These are phyloP conservation scores for Fusarium algeriense DNA, from an alignment of 2,329 filamentous ascomycete species.

Conservation along the genomic window DNA sequence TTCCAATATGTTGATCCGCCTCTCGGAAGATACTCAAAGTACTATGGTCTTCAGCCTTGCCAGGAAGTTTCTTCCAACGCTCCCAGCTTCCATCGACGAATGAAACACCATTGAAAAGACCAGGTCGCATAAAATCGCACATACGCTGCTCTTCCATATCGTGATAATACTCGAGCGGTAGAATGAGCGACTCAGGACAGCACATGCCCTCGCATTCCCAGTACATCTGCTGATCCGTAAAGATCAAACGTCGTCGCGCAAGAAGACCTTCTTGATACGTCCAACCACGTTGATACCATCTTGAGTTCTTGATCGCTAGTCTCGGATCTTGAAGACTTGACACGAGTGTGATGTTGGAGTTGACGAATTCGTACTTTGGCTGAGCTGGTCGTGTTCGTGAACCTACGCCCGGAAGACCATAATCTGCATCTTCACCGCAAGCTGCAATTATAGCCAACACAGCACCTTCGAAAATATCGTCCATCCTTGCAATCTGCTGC, in stretches of 20 bases:
- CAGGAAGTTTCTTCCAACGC: slow-evolving; percentile 50
- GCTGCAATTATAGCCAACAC: slow-evolving; percentile 56
- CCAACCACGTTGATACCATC: slow-evolving; percentile 55
- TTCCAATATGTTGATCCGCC: slow-evolving; percentile 50
- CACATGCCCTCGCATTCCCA: slow-evolving; percentile 56
- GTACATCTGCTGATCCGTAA: slow-evolving; percentile 56
- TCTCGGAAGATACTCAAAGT: slow-evolving; percentile 54
- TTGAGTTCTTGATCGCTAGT: slow-evolving; percentile 48
- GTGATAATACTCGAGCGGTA: slow-evolving; percentile 51
- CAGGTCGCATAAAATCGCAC: slow-evolving; percentile 53
- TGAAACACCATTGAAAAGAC: slow-evolving; percentile 52
- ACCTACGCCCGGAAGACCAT: slow-evolving; percentile 53
- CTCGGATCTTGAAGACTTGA: slow-evolving; percentile 50
- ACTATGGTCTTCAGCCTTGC: slow-evolving; percentile 48
- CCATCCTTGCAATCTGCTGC: slow-evolving; percentile 53
- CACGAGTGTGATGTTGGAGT: slow-evolving; percentile 50
- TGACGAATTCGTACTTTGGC: slow-evolving; percentile 51
- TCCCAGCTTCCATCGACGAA: slow-evolving; percentile 54
- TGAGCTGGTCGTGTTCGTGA: slow-evolving; percentile 45
- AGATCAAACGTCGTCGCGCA: slow-evolving; percentile 53
- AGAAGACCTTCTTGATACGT: slow-evolving; percentile 56
- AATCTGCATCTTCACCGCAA: slow-evolving; percentile 49
- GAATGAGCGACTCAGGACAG: slow-evolving; percentile 51
- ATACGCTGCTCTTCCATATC: slow-evolving; percentile 51
- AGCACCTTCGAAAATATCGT: slow-evolving; percentile 53